Percentiles rank a stretch among this genome's conserved stretches.
Conservation (phyloP, 2,329 filamentous ascomycete species). For the Microcyclosporella mali region DNA sequence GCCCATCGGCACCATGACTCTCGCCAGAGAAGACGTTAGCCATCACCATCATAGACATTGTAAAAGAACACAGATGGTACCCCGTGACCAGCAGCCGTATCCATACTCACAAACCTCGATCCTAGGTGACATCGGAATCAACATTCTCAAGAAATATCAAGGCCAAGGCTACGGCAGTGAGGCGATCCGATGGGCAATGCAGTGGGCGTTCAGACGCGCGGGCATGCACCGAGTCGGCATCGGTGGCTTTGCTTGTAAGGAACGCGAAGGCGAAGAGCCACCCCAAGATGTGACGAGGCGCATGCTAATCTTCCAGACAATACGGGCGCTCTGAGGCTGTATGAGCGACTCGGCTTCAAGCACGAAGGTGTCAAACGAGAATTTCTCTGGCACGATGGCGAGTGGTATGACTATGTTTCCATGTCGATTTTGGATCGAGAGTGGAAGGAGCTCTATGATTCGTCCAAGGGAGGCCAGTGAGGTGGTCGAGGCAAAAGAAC, state of each 20-base stretch:
- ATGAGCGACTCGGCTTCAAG: slow-evolving; percentile 43
- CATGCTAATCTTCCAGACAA: too few relatives aligned
- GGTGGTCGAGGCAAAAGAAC: too few relatives aligned
- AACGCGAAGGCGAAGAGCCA: too few relatives aligned
- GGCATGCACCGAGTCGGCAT: slow-evolving; percentile 43
- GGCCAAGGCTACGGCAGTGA: slow-evolving; percentile 43
- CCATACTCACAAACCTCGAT: too few relatives aligned
- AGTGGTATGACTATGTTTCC: slow-evolving; percentile 31
- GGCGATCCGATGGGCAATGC: slow-evolving; percentile 43
- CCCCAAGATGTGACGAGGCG: too few relatives aligned
- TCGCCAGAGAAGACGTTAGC: slow-evolving; percentile 16
- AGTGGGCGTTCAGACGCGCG: slow-evolving; percentile 43
- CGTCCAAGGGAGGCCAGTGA: slow-evolving; percentile 22
- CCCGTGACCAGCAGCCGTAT: not conserved
- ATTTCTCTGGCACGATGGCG: slow-evolving; percentile 39
- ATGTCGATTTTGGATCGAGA: slow-evolving; percentile 38
- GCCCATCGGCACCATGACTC: slow-evolving; percentile 33
- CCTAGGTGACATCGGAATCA: slow-evolving; percentile 36
- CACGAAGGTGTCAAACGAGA: slow-evolving; percentile 41
- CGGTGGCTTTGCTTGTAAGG: slow-evolving; percentile 35
- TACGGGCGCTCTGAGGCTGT: slow-evolving; percentile 38
- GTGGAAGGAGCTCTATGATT: slow-evolving; percentile 28
- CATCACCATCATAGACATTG: not conserved
- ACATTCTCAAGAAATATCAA: slow-evolving; percentile 33
- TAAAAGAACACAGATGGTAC: not conserved